A percentile compares a stretch with the other conserved stretches of the same genome.
These are phyloP conservation scores for Sporopachydermia quercuum DNA, from an alignment of 805 yeast species.

Conservation along the genomic window DNA sequence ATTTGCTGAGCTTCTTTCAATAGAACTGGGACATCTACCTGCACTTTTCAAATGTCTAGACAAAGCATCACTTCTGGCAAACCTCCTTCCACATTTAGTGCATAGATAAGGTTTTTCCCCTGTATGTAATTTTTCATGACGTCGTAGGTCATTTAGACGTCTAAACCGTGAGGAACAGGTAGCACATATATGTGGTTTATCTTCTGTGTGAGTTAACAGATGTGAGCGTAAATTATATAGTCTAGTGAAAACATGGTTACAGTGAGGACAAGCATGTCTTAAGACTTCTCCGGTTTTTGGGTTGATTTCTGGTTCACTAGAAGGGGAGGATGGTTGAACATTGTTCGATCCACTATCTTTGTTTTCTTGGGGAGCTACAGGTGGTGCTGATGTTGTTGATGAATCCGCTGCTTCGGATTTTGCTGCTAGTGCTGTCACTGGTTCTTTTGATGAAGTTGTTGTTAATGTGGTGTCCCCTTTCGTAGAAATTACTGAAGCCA, in stretches of 20 bases:
- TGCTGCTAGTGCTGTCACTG: no score
- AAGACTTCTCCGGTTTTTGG: neutral
- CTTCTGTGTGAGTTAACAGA: conserved; percentile 48
- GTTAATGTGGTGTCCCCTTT: no score
- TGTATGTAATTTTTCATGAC: conserved; percentile 63
- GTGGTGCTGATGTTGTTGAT: no score
- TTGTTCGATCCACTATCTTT: no score
- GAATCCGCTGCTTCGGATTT: no score
- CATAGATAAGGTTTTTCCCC: conserved; percentile 62
- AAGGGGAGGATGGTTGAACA: no score
- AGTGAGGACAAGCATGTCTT: conserved; percentile 37
- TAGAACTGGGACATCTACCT: conserved; percentile 15
- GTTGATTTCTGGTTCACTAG: conserved; percentile 1
- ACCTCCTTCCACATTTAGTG: conserved; percentile 41
- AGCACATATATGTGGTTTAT: conserved; percentile 48
- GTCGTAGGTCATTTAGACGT: conserved; percentile 58
- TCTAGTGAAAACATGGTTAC: conserved; percentile 52
- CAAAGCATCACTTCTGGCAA: conserved; percentile 67
- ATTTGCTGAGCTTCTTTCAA: neutral
- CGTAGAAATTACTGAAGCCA: no score
- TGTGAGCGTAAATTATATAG: conserved; percentile 66
- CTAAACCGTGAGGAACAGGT: conserved; percentile 50
- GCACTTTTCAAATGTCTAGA: conserved; percentile 46
- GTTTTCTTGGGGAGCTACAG: no score
- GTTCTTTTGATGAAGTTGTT: no score